Evolutionary conservation across 768 basidiomycete species (phyloP).

Genomic region (Tylopilus balloui): DNA sequence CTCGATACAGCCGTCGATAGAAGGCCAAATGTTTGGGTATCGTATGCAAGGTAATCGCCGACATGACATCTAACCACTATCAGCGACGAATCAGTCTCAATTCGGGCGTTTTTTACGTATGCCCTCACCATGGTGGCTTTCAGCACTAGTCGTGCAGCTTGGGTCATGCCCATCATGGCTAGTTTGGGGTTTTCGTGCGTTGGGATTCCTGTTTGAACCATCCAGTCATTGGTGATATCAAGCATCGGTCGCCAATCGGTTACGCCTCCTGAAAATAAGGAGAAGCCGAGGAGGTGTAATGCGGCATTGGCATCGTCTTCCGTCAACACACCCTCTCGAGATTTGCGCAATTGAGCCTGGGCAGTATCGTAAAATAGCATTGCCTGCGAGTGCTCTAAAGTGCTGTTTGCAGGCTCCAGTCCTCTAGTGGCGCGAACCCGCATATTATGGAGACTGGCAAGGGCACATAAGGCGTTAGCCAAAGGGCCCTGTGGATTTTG

Average conservation of each 20-base stretch:
- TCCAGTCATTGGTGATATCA: slow-evolving; percentile 71
- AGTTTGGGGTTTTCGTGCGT: slow-evolving; percentile 61
- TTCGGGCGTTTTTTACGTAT: not conserved
- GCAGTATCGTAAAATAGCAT: slow-evolving; percentile 67
- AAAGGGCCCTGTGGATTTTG: slow-evolving; percentile 68
- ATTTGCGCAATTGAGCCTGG: slow-evolving; percentile 57
- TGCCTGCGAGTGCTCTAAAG: slow-evolving; percentile 53
- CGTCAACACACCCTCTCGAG: slow-evolving; percentile 48
- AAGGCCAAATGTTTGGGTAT: slow-evolving; percentile 63
- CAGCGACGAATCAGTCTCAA: slow-evolving; percentile 15
- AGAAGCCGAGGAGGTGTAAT: slow-evolving; percentile 70
- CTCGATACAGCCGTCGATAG: slow-evolving; percentile 62
- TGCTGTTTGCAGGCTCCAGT: slow-evolving; percentile 49
- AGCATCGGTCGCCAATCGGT: slow-evolving; percentile 70
- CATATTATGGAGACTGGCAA: slow-evolving; percentile 65
- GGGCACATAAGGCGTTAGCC: slow-evolving; percentile 70
- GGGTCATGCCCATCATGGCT: slow-evolving; percentile 51
- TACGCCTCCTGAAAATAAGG: slow-evolving; percentile 62
- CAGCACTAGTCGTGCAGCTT: slow-evolving; percentile 52
- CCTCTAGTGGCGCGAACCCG: slow-evolving; percentile 59
- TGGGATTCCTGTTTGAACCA: slow-evolving; percentile 59
- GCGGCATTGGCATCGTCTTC: slow-evolving; percentile 77
- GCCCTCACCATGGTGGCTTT: slow-evolving; percentile 69
- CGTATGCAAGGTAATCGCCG: slow-evolving; percentile 55
- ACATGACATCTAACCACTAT: slow-evolving; percentile 78